Evolutionary conservation across 2,329 filamentous ascomycete genomes (phyloP).

Genomic region (Sporothrix protearum): DNA sequence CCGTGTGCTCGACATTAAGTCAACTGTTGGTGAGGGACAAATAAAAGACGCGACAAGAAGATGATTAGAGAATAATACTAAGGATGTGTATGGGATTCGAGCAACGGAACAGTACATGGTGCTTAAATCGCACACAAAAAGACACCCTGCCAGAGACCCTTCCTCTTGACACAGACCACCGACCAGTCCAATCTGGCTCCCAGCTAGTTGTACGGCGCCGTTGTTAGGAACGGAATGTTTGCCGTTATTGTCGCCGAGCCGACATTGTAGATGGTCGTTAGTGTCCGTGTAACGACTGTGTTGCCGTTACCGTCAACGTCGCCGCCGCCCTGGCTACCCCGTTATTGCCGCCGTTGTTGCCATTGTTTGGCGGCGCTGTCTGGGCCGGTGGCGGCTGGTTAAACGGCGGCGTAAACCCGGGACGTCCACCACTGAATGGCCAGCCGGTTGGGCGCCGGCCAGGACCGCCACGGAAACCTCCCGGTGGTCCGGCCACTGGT

Average conservation of each 20-base stretch:
- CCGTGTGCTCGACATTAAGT: too few relatives aligned
- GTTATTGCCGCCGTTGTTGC: background rate
- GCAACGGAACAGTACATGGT: background rate
- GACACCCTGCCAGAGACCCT: background rate
- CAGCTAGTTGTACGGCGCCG: background rate
- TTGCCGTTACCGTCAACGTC: constrained; percentile 4
- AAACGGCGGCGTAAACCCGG: background rate
- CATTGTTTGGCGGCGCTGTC: background rate
- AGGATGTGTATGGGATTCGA: background rate
- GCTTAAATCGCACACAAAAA: background rate
- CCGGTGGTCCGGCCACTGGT: background rate
- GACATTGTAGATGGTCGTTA: constrained; percentile 23
- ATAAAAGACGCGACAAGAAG: background rate
- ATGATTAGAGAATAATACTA: background rate
- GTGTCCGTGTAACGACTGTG: constrained; percentile 20
- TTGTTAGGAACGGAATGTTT: background rate
- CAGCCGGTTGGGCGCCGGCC: background rate
- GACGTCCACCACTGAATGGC: background rate
- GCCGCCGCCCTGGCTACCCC: background rate
- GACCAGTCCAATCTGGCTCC: background rate
- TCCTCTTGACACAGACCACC: background rate
- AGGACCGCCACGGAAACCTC: background rate
- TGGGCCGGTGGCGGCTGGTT: background rate
- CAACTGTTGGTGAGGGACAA: too few relatives aligned
- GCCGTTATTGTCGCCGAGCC: constrained; percentile 14